Base-by-base conservation (phyloP, 345 rosid genomes). In the Stellera chamaejasme region DNA sequence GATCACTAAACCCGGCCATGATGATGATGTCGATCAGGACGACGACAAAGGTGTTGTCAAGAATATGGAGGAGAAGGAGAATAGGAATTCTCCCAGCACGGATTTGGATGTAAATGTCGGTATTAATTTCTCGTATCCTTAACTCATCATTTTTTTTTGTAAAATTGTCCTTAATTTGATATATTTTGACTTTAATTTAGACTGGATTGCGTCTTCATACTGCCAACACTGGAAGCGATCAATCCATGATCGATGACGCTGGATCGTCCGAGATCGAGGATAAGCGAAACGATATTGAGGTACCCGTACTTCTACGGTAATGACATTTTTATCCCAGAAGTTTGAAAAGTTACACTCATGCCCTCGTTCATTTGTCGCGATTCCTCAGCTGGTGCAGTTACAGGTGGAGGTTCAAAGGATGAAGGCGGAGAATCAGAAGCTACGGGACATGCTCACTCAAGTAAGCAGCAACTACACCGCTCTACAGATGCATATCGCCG, bases 161-260 rank as follows among this genome's bases (percentile, higher is more conserved):
- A 5, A 32, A 32, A 32, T 32, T 32, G 5, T 32, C 39, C 39
- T 32, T 32, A 8, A 32, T 32, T 32, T 32, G 39, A 8, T 32
- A 32, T 32, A 19, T 19, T 19, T 19, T 3, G 6, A 32, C 9
- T 51, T 59, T 11, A 59, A 9, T 58, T 27, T 67, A 92, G 98
- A 92, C 84, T 57, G 89, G 91, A 2, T 77, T 92, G 82, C 88
- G 66, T 59, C 96, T 92, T 66, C 81, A 75, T 11, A 86, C 85
- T 23, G 80, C 81, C 45, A 79, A 85, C 56, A 63, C 77, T 0
- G 74, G 90, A 71, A 92, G 95, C 65, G 90, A 88, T 70, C 81
- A 88, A 62, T 88, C 95, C 27, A 79, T 75, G 42, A 85, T 88
- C 47, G 93, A 86, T 51, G 89, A 86, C 62, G 95, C 85, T 11